Evolutionary conservation across 306 rosid genomes (phyloP).

Genomic region (Vigna unguiculata): DNA sequence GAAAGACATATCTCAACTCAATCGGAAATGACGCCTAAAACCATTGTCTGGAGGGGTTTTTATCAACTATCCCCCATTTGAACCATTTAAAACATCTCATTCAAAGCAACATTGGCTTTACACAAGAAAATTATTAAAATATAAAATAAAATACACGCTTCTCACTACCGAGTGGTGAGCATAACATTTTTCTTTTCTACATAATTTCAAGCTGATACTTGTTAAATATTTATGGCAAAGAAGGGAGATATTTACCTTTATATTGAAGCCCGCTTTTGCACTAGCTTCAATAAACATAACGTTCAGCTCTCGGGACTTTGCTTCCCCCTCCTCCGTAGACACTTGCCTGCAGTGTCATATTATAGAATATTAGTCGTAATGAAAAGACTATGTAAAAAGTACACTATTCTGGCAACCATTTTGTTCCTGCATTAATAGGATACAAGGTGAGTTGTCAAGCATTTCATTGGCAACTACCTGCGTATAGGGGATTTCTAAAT

Average conservation of each 20-base stretch:
- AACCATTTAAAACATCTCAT: constrained; percentile 38
- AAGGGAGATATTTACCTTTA: constrained; percentile 61
- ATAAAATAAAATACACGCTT: background rate
- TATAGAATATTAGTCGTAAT: constrained; percentile 43
- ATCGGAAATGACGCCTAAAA: constrained; percentile 25
- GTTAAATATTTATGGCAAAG: constrained; percentile 7
- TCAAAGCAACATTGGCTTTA: constrained; percentile 24
- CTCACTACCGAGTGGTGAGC: background rate
- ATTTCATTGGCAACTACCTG: constrained; percentile 1
- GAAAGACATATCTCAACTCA: constrained; percentile 4
- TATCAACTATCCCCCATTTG: constrained; percentile 25
- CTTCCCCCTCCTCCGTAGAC: constrained; percentile 92
- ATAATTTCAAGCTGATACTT: constrained; percentile 23
- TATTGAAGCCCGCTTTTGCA: constrained; percentile 95
- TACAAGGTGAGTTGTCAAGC: background rate
- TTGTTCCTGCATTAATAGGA: constrained; percentile 23
- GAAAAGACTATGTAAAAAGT: constrained; percentile 26
- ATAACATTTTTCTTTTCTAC: background rate
- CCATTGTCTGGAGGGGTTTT: constrained; percentile 4
- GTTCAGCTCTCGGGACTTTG: constrained; percentile 74
- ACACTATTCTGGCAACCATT: background rate
- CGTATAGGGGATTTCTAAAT: background rate
- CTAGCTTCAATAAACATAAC: constrained; percentile 92
- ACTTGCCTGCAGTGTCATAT: constrained; percentile 68
- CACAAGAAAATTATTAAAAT: constrained; percentile 2